A percentile compares a stretch with the other conserved stretches of the same genome.
phyloP scores from a whole-genome alignment of 768 basidiomycete genomes.

The Sarcodon aspratus region DNA sequence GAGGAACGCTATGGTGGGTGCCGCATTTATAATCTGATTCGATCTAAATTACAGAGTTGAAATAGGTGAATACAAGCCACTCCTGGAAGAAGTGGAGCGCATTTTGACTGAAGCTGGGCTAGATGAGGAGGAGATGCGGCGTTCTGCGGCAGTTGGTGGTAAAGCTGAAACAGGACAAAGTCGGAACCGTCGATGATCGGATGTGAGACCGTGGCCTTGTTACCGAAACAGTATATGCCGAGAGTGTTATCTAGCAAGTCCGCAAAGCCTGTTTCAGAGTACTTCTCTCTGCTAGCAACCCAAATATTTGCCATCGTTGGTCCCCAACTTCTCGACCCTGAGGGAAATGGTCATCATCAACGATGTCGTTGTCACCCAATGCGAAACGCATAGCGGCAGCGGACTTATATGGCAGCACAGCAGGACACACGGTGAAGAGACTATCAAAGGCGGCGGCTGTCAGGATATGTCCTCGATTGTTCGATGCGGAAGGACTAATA shows the following conservation, averaged over 20 bases:
- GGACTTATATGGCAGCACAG: conserved; percentile 68
- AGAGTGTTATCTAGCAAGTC: conserved; percentile 8
- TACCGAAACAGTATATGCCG: too few species aligned
- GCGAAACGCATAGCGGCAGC: conserved; percentile 68
- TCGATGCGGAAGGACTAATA: conserved; percentile 46
- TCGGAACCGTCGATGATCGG: conserved; percentile 31
- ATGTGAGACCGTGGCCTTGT: too few species aligned
- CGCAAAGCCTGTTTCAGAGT: conserved; percentile 51
- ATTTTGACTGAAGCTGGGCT: conserved; percentile 77
- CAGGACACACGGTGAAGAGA: conserved; percentile 65
- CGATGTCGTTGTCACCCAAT: conserved; percentile 36
- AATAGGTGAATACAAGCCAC: conserved; percentile 72
- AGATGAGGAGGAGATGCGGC: conserved; percentile 72
- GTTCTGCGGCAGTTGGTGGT: conserved; percentile 34
- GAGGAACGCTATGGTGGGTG: conserved; percentile 59
- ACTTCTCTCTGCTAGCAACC: conserved; percentile 63
- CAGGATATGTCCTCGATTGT: conserved; percentile 30
- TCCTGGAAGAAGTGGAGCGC: conserved; percentile 71
- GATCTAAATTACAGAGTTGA: not conserved
- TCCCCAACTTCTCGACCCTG: conserved; percentile 45
- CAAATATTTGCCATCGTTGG: conserved; percentile 69
- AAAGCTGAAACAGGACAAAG: conserved; percentile 29
- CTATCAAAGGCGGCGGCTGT: conserved; percentile 65
- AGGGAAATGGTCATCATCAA: conserved; percentile 44
- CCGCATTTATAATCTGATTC: not conserved